phyloP scores from a whole-genome alignment of 305 asterid genomes.

The Ajuga reptans region DNA sequence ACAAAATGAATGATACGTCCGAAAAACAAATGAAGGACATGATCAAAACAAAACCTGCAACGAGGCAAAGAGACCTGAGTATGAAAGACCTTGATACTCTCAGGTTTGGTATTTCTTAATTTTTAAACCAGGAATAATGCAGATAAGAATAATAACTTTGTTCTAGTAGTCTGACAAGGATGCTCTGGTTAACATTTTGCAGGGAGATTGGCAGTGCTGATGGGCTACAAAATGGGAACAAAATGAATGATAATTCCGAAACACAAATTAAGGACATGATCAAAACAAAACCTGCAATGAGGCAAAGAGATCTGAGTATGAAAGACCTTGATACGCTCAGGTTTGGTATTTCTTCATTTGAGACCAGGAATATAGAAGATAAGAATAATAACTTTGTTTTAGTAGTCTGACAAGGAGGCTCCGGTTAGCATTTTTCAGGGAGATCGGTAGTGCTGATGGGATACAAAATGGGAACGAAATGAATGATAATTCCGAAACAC shows the following conservation, averaged over 20 bases:
- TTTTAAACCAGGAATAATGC: conserved; percentile 6
- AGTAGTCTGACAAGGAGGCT: conserved; percentile 19
- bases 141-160: not conserved
- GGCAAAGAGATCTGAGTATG: conserved; percentile 27
- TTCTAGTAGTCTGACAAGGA: conserved; percentile 19
- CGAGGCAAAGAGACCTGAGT: conserved; percentile 27
- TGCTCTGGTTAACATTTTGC: conserved; percentile 22
- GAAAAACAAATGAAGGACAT: conserved; percentile 20
- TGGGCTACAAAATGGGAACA: conserved; percentile 21
- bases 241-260: conserved; percentile 21
- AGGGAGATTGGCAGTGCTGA: conserved; percentile 26
- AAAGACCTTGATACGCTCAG: conserved; percentile 36
- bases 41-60: conserved; percentile 28
- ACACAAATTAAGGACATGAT: conserved; percentile 19
- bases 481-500: conserved; percentile 23
- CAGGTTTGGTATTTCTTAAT: conserved; percentile 36
- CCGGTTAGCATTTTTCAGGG: conserved; percentile 29
- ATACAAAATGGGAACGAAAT: conserved; percentile 14
- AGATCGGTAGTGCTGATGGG: conserved; percentile 19
- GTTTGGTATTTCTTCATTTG: conserved; percentile 33
- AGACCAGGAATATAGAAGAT: conserved; percentile 8
- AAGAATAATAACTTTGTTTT: not conserved
- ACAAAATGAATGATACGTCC: conserved; percentile 20
- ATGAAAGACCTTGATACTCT: conserved; percentile 30
- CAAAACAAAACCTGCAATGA: conserved; percentile 27